These are phyloP conservation scores for Mixia osmundae DNA, from an alignment of 1,284 basidiomycete genomes.

Conservation along the genomic window DNA sequence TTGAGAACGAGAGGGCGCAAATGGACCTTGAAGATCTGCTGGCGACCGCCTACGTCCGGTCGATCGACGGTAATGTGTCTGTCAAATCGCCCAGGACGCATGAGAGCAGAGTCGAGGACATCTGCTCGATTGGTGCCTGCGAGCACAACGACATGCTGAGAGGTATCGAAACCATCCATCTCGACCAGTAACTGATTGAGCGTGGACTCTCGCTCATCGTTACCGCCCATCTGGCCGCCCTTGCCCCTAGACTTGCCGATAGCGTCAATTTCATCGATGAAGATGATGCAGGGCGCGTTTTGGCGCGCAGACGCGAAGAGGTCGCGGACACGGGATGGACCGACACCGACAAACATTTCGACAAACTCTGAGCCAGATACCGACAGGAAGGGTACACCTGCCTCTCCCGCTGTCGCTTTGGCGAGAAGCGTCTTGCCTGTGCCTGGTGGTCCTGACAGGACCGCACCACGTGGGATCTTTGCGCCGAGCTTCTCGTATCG, in stretches of 20 bases:
- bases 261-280: slow-evolving; percentile 99
- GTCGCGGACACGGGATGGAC: slow-evolving; percentile 88
- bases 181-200: slow-evolving; percentile 95
- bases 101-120: slow-evolving; percentile 77
- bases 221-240: slow-evolving; percentile 55
- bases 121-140: slow-evolving; percentile 94
- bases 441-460: slow-evolving; percentile 91
- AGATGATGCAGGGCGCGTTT: slow-evolving; percentile 95
- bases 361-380: slow-evolving; percentile 98
- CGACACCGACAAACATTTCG: slow-evolving; percentile 99
- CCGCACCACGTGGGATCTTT: slow-evolving; percentile 94
- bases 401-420: slow-evolving; percentile 95
- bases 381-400: slow-evolving; percentile 87
- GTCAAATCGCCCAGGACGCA: slow-evolving; percentile 96
- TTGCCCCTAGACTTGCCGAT: slow-evolving; percentile 90
- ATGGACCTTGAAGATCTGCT: slow-evolving; percentile 86
- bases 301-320: slow-evolving; percentile 94
- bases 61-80: slow-evolving; percentile 87
- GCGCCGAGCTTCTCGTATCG: slow-evolving; percentile 92
- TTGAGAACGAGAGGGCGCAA: slow-evolving; percentile 47
- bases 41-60: slow-evolving; percentile 78
- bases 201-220: slow-evolving; percentile 94
- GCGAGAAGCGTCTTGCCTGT: slow-evolving; percentile 96
- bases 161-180: slow-evolving; percentile 96
- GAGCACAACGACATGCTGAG: slow-evolving; percentile 86